Conservation (phyloP, 352 stramenopile genomes). For the Phytophthora sp. region DNA sequence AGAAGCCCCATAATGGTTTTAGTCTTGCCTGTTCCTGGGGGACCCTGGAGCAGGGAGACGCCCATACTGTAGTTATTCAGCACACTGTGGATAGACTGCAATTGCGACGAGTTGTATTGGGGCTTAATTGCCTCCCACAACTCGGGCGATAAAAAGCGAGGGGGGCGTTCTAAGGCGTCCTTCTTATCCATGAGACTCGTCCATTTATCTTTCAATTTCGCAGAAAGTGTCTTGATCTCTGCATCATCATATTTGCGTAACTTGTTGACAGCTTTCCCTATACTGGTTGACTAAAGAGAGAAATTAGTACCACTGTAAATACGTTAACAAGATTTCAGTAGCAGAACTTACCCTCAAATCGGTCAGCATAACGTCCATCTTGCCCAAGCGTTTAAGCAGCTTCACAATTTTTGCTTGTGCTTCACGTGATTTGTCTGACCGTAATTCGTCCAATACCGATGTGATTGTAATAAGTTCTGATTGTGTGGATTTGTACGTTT, state of each 20-base stretch:
- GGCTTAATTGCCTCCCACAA: slow-evolving; percentile 77
- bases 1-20: slow-evolving; percentile 91
- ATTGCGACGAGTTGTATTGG: slow-evolving; percentile 88
- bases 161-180: slow-evolving; percentile 58
- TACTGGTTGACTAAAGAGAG: slow-evolving; percentile 69
- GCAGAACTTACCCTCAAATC: slow-evolving; percentile 66
- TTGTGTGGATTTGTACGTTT: slow-evolving; percentile 82
- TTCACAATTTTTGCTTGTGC: slow-evolving; percentile 54
- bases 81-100: slow-evolving; percentile 88
- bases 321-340: neutral
- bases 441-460: slow-evolving; percentile 63
- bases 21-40: slow-evolving; percentile 95
- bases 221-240: slow-evolving; percentile 52
- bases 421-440: slow-evolving; percentile 30
- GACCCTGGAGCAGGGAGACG: slow-evolving; percentile 93
- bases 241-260: slow-evolving; percentile 76
- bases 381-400: slow-evolving; percentile 68
- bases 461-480: slow-evolving; percentile 76
- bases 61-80: slow-evolving; percentile 88
- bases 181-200: slow-evolving; percentile 74
- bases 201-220: slow-evolving; percentile 80
- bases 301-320: slow-evolving; percentile 5
- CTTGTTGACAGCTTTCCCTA: slow-evolving; percentile 87
- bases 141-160: slow-evolving; percentile 63
- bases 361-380: slow-evolving; percentile 77